These are phyloP conservation scores for Arctostaphylos glauca DNA, from an alignment of 148 eudicot species.

Conservation along the genomic window DNA sequence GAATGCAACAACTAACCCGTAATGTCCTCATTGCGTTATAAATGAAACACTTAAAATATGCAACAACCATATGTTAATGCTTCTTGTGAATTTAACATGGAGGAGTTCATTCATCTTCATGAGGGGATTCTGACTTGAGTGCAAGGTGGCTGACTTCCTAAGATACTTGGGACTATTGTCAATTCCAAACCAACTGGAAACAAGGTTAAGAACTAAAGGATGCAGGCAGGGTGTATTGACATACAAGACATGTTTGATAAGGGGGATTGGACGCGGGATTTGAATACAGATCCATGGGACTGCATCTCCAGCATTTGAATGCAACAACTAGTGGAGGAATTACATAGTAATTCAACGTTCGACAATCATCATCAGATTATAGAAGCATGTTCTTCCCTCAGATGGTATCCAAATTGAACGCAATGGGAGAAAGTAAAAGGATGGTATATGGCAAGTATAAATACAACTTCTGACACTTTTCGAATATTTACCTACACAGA, in stretches of 20 bases:
- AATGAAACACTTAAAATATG: too few species aligned
- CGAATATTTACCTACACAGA: background rate
- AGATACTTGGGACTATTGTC: slow-evolving; percentile 4
- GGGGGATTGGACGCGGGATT: background rate
- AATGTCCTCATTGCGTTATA: too few species aligned
- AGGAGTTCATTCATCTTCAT: background rate
- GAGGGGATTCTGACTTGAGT: background rate
- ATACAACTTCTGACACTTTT: background rate
- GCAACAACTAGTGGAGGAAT: background rate
- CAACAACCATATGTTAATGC: background rate
- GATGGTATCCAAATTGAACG: background rate
- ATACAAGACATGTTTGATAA: background rate
- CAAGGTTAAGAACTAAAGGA: too few species aligned
- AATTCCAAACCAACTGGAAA: too few species aligned
- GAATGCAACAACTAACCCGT: too few species aligned
- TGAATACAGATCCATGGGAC: background rate
- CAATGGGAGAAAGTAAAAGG: background rate
- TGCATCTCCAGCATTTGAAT: background rate
- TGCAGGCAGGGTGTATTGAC: background rate
- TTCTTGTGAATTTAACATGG: background rate
- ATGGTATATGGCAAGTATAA: background rate
- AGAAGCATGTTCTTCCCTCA: background rate
- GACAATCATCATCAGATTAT: background rate
- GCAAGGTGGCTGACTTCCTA: background rate
- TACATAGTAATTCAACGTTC: background rate